phyloP scores from a whole-genome alignment of 257 asterid genomes.

The Nicotiana tabacum region DNA sequence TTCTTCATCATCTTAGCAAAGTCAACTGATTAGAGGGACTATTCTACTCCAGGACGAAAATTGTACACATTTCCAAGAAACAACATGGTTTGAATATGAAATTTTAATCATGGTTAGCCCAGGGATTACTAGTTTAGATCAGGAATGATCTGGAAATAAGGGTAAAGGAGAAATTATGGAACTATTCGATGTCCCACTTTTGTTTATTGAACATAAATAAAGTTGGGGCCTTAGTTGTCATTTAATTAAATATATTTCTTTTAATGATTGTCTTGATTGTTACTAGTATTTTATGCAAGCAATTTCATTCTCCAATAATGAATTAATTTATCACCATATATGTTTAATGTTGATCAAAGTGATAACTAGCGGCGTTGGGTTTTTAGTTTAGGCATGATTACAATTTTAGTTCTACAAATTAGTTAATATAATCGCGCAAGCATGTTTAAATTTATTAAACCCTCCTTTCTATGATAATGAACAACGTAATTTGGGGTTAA shows the following conservation, averaged over 20 bases:
- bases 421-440: not conserved
- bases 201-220: not conserved
- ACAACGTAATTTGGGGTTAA: not conserved
- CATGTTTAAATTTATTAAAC: not conserved
- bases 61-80: not conserved
- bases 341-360: not conserved
- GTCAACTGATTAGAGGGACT: too few relatives aligned
- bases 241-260: not conserved
- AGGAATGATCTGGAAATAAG: not conserved
- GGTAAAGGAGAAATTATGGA: not conserved
- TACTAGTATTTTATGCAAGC: not conserved
- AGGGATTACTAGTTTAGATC: not conserved
- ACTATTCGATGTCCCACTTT: constrained; percentile 5
- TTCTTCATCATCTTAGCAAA: too few relatives aligned
- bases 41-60: not conserved
- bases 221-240: not conserved
- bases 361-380: not conserved
- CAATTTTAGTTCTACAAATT: too few relatives aligned
- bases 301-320: not conserved
- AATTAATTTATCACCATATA: not conserved
- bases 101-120: not conserved
- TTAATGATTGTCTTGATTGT: not conserved
- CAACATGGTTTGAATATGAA: not conserved
- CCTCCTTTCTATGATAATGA: not conserved
- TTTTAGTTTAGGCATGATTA: too few relatives aligned